Percentiles rank a stretch among this genome's conserved stretches.
phyloP scores from a whole-genome alignment of 768 basidiomycete species.

The Kwoniella dejecticola region DNA sequence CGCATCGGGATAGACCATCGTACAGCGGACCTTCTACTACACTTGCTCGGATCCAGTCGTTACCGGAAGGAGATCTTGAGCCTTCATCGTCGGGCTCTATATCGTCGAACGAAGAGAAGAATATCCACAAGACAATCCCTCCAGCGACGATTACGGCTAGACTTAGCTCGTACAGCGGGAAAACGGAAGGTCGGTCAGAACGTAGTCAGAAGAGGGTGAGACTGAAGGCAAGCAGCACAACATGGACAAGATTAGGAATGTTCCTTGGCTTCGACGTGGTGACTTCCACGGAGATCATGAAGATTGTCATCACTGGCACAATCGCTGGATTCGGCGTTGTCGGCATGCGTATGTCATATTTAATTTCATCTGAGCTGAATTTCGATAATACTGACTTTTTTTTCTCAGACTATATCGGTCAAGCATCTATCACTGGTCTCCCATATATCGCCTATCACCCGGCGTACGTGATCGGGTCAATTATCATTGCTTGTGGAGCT shows the following conservation, averaged over 20 bases:
- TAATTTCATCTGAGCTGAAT: background rate
- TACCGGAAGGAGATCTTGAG: slow-evolving; percentile 37
- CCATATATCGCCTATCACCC: slow-evolving; percentile 51
- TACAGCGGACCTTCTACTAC: slow-evolving; percentile 20
- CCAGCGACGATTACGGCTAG: slow-evolving; percentile 8
- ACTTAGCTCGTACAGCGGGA: slow-evolving; percentile 7
- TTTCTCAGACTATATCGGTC: slow-evolving; percentile 54
- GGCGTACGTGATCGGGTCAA: slow-evolving; percentile 49
- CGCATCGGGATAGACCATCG: slow-evolving; percentile 20
- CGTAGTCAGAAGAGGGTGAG: slow-evolving; percentile 3
- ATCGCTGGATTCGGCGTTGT: slow-evolving; percentile 55
- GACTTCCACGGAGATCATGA: slow-evolving; percentile 47
- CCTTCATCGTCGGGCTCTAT: slow-evolving; percentile 5
- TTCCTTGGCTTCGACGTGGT: slow-evolving; percentile 53
- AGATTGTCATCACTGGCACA: slow-evolving; percentile 52
- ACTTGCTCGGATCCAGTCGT: slow-evolving; percentile 44
- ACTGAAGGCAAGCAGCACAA: slow-evolving; percentile 1
- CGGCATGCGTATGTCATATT: slow-evolving; percentile 53
- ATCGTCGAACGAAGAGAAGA: slow-evolving; percentile 9
- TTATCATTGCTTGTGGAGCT: slow-evolving; percentile 55
- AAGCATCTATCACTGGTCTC: slow-evolving; percentile 53
- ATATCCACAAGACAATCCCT: background rate
- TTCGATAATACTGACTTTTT: background rate
- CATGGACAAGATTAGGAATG: slow-evolving; percentile 26
- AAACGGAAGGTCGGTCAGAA: background rate